A percentile compares a stretch with the other conserved stretches of the same genome.
phyloP scores from a whole-genome alignment of 768 basidiomycete species.

The Dioszegia aurantiaca region DNA sequence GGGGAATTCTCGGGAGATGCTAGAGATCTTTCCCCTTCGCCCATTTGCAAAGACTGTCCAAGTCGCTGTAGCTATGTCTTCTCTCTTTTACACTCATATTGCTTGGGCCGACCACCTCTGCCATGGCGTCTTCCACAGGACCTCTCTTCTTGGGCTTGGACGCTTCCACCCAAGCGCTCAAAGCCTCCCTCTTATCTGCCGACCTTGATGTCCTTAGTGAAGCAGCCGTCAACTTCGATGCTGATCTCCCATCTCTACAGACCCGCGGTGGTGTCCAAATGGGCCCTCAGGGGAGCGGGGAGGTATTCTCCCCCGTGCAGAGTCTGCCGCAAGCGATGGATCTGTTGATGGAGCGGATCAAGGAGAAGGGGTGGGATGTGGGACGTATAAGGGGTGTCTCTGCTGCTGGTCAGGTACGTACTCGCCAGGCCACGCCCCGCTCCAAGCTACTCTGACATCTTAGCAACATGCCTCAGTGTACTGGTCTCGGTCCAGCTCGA shows the following conservation, averaged over 20 bases:
- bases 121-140: neutral
- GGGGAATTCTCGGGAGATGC: too few species aligned
- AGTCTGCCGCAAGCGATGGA: conserved; percentile 88
- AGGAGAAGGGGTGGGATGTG: conserved; percentile 33
- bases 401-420: conserved; percentile 38
- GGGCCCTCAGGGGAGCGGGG: conserved; percentile 60
- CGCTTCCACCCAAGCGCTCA: conserved; percentile 69
- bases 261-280: conserved; percentile 50
- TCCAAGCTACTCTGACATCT: conserved; percentile 20
- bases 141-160: conserved; percentile 72
- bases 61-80: too few species aligned
- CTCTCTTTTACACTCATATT: too few species aligned
- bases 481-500: conserved; percentile 64
- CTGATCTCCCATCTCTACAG: conserved; percentile 61
- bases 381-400: conserved; percentile 30
- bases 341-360: conserved; percentile 60
- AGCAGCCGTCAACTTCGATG: conserved; percentile 72
- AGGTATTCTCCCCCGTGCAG: conserved; percentile 73
- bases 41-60: too few species aligned
- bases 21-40: too few species aligned
- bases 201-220: conserved; percentile 65
- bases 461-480: conserved; percentile 72
- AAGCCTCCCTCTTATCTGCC: conserved; percentile 67
- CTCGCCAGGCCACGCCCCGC: neutral
- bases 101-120: neutral